These are phyloP conservation scores for Talaromyces verruculosus DNA, from an alignment of 2,329 filamentous ascomycete species.

Conservation along the genomic window DNA sequence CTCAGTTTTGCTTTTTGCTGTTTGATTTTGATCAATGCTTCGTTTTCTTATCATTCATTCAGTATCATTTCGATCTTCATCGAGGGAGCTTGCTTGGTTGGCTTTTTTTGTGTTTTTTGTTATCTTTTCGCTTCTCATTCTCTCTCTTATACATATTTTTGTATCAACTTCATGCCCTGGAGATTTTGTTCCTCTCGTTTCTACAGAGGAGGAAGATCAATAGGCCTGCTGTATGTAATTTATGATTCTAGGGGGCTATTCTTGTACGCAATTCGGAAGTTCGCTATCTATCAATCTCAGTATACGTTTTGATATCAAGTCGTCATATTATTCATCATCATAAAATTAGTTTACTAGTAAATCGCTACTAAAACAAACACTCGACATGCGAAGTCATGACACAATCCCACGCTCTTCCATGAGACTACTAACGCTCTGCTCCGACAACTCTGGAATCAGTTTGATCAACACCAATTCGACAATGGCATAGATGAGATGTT, in stretches of 20 bases:
- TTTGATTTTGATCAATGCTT: neutral
- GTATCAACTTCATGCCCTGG: neutral
- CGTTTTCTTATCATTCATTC: neutral
- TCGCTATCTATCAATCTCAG: neutral
- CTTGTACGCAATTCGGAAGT: neutral
- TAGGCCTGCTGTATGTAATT: constrained; percentile 4
- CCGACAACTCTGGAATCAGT: constrained; percentile 78
- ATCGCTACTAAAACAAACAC: neutral
- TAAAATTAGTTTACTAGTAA: neutral
- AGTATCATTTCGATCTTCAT: neutral
- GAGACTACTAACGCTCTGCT: constrained; percentile 68
- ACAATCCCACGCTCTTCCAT: constrained; percentile 66
- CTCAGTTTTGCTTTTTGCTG: neutral
- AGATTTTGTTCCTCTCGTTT: neutral
- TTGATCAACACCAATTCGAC: constrained; percentile 79
- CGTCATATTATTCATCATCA: neutral
- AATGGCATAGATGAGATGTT: constrained; percentile 79
- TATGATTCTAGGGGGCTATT: constrained; percentile 10
- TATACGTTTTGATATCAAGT: neutral
- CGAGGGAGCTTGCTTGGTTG: neutral
- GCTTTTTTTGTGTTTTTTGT: neutral
- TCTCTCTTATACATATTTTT: neutral
- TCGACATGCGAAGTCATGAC: neutral
- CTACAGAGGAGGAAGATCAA: neutral
- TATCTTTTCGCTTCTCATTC: neutral